Evolutionary conservation across 257 asterid species (phyloP).

Genomic region (Eustoma russellianum): DNA sequence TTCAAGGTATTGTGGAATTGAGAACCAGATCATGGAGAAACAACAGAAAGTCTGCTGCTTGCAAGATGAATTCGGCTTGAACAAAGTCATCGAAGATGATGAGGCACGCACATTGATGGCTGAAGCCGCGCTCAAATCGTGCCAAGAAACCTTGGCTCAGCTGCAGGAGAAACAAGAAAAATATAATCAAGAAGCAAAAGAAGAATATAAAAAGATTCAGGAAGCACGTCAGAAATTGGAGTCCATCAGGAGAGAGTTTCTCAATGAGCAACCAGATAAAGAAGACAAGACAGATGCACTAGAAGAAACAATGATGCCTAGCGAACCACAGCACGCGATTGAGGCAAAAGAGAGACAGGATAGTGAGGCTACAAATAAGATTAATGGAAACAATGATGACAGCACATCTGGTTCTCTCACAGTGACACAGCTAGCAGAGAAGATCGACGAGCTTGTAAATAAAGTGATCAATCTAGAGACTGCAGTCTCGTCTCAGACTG

Average conservation of each 20-base stretch:
- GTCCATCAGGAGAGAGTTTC: conserved; percentile 26
- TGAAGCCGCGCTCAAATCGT: conserved; percentile 67
- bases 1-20: conserved; percentile 59
- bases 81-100: conserved; percentile 49
- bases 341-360: conserved; percentile 14
- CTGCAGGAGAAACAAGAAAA: no score
- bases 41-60: conserved; percentile 56
- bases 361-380: conserved; percentile 12
- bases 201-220: conserved; percentile 51
- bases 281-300: no score
- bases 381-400: conserved; percentile 19
- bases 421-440: conserved; percentile 69
- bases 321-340: no score
- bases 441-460: conserved; percentile 68
- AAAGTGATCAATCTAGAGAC: conserved; percentile 70
- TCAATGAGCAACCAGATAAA: conserved; percentile 13
- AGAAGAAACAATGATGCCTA: no score
- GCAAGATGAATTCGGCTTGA: conserved; percentile 61
- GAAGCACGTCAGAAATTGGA: conserved; percentile 34
- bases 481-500: conserved; percentile 74
- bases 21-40: conserved; percentile 63
- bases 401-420: conserved; percentile 36
- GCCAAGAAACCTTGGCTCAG: conserved; percentile 60
- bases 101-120: conserved; percentile 84
- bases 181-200: conserved; percentile 33